These are phyloP conservation scores for Rhizophagus sp. DNA, from an alignment of 192 early-diverging fungal species.

Conservation along the genomic window DNA sequence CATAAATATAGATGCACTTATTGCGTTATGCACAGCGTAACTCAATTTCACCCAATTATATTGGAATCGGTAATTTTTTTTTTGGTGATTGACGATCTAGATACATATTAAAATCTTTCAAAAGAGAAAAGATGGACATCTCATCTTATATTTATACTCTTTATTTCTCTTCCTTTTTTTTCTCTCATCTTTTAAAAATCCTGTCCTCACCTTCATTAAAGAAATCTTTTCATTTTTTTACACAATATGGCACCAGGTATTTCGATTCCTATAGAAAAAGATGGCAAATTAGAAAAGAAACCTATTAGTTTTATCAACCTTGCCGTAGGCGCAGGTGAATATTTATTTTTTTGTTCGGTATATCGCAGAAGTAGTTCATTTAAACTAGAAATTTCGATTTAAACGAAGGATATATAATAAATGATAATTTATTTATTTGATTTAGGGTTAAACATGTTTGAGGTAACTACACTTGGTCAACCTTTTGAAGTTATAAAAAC, in stretches of 20 bases:
- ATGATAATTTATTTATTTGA: background rate
- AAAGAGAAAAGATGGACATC: too few species aligned
- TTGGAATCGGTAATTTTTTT: too few species aligned
- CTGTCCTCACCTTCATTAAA: background rate
- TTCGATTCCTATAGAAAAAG: background rate
- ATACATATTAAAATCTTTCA: background rate
- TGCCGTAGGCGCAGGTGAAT: constrained; percentile 78
- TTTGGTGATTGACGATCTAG: background rate
- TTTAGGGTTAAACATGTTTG: constrained; percentile 74
- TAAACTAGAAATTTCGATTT: background rate
- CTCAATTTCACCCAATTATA: background rate
- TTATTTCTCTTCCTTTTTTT: background rate
- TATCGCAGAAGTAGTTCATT: background rate
- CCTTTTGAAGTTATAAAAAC: constrained; percentile 98
- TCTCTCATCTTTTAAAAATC: background rate
- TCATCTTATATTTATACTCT: too few species aligned
- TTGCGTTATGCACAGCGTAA: background rate
- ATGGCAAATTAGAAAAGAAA: constrained; percentile 69
- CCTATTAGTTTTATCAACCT: constrained; percentile 84
- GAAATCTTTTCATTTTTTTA: background rate
- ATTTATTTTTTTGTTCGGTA: background rate
- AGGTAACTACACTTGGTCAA: constrained; percentile 89
- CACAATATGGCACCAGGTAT: constrained; percentile 9
- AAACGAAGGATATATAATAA: background rate
- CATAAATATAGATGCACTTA: too few species aligned